phyloP scores from a whole-genome alignment of 441 rosid species.

The Aleurites moluccanus region DNA sequence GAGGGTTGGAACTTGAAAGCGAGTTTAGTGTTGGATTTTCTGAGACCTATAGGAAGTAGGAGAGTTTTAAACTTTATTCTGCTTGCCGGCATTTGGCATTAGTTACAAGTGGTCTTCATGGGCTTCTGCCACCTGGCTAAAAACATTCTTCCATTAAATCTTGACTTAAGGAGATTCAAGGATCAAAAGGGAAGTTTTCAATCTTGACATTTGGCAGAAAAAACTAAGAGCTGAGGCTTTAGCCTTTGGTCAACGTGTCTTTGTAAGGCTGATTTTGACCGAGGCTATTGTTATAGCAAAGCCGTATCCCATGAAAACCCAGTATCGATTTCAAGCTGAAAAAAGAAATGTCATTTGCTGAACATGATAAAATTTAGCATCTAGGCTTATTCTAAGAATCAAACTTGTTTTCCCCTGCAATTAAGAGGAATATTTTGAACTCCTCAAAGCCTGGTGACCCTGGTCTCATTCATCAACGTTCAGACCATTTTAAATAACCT shows the following conservation, averaged over 20 bases:
- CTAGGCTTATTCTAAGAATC: too few species aligned
- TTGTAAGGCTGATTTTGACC: not conserved
- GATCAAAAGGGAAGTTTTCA: not conserved
- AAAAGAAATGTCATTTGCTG: too few species aligned
- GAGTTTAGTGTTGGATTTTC: conserved; percentile 8
- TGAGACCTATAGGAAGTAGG: conserved; percentile 8
- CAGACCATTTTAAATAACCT: not conserved
- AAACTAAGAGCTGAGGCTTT: not conserved
- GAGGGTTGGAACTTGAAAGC: conserved; percentile 11
- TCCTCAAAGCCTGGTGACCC: too few species aligned
- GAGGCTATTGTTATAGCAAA: too few species aligned
- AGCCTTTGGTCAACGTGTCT: not conserved
- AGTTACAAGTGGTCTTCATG: not conserved
- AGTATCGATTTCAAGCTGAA: too few species aligned
- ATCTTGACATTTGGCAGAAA: conserved; percentile 22
- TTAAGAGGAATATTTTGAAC: too few species aligned
- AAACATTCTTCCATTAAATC: not conserved
- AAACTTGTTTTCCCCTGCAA: too few species aligned
- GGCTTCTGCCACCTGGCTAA: conserved; percentile 26
- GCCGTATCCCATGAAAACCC: too few species aligned
- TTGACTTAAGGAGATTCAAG: not conserved
- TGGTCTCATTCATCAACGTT: not conserved
- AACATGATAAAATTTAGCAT: not conserved
- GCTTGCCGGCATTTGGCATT: conserved; percentile 27
- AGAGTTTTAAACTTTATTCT: conserved; percentile 17